phyloP scores from a whole-genome alignment of 1,139 yeast genomes.

The Geotrichum histeridarum region DNA sequence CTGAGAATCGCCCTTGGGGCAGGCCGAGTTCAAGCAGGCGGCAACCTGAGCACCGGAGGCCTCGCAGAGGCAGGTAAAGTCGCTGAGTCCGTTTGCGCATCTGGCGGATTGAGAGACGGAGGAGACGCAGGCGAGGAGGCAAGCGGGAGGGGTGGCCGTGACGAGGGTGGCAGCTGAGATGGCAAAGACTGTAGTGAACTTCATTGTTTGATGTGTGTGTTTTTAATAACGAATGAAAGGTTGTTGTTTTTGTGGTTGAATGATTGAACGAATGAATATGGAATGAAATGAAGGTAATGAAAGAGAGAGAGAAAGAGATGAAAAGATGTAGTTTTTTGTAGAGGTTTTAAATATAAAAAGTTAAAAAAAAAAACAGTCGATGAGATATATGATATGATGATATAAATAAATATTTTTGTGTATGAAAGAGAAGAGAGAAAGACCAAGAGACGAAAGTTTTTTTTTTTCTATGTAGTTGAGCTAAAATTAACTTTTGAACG shows the following conservation, averaged over 20 bases:
- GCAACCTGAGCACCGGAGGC: constrained; percentile 48
- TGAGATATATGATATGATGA: no score
- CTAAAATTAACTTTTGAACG: no score
- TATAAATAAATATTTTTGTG: no score
- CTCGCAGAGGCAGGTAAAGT: constrained; percentile 61
- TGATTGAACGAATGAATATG: not conserved
- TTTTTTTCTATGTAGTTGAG: no score
- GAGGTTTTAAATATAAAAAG: no score
- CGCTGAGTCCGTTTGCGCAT: constrained; percentile 53
- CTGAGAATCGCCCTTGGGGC: constrained; percentile 58
- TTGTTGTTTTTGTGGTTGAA: not conserved
- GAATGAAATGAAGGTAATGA: not conserved
- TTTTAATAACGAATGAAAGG: not conserved
- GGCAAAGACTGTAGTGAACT: constrained; percentile 46
- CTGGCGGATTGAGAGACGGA: constrained; percentile 53
- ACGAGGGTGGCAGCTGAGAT: constrained; percentile 36
- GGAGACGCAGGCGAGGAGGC: constrained; percentile 81
- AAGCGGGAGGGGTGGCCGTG: constrained; percentile 68
- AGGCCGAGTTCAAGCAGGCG: constrained; percentile 55
- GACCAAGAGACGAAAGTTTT: no score
- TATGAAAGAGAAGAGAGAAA: no score
- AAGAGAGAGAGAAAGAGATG: not conserved
- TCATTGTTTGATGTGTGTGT: constrained; percentile 15
- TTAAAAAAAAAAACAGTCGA: no score
- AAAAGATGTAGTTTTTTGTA: not conserved